Evolutionary conservation across 306 rosid genomes (phyloP), one percentile per base, ranked within the genome.

Genomic region (Dalbergia oliveri): DNA sequence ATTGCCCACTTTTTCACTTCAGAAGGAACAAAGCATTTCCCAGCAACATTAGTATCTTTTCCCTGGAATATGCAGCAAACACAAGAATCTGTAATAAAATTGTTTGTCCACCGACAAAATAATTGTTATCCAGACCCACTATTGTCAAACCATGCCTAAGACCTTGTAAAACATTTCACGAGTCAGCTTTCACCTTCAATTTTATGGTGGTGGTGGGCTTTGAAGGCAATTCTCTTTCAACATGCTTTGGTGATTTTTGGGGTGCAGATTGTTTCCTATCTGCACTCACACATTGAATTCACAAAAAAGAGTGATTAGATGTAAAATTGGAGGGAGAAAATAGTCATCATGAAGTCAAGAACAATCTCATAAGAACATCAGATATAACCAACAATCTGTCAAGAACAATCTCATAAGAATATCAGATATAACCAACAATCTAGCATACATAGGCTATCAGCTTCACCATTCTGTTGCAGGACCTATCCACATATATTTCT

Each of bases 1-100:
- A 79, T 45, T 45, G 94, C 96, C 98, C 99, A 95, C 79, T 81
- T 88, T 90, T 89, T 93, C 77, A 91, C 90, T 85, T 87, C 79
- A 59, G 85, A 88, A 78, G 89, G 88, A 62, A 90, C 80, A 83
- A 93, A 88, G 74, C 65, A 79, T 83, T 87, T 86, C 57, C 76
- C 39, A 34, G 84, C 70, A 50, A 81, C 39, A 44, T 72, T 75
- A 50, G 23, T 57, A 67, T 64, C 88, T 88, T 77, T 86, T 63
- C 84, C 83, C 94, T 85, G 90, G 62, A 79, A 69, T 69, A 87
- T 11, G 76, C 74, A 79, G 50, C 72, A 73, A 43, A 74, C 35
- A 76, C 13, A 47, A 47, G 61, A 44, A 62, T 53, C 47, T 76
- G 51, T 44, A 68, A 61, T 75, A 79, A 65, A 69, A 53, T 39